A percentile compares a stretch with the other conserved stretches of the same genome.
phyloP scores from a whole-genome alignment of 306 rosid genomes.

The Aeschynomene evenia region DNA sequence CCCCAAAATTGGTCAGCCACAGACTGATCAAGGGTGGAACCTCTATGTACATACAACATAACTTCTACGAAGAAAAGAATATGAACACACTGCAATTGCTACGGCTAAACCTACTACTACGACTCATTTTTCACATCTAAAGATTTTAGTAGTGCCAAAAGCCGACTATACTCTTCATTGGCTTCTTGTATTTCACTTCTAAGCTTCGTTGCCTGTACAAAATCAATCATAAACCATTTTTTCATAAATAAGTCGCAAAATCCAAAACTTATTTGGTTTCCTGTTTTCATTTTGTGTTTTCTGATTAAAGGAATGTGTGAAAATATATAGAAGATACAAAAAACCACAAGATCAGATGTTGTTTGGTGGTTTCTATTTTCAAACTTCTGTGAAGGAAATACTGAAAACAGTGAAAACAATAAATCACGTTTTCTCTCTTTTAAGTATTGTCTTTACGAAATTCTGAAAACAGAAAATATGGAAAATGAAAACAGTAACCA shows the following conservation, averaged over 20 bases:
- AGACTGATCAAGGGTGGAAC: not conserved
- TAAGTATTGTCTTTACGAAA: too few relatives aligned
- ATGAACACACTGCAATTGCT: not conserved
- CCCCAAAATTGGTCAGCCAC: constrained; percentile 16
- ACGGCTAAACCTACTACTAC: constrained; percentile 34
- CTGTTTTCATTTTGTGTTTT: too few relatives aligned
- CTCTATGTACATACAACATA: constrained; percentile 25
- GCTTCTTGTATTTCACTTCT: constrained; percentile 51
- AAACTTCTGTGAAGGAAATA: too few relatives aligned
- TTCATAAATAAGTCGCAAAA: not conserved
- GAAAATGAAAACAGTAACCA: too few relatives aligned
- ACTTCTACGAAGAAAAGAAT: constrained; percentile 29
- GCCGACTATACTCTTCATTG: constrained; percentile 33
- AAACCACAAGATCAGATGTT: too few relatives aligned
- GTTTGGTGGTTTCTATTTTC: too few relatives aligned
- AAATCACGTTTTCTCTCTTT: too few relatives aligned
- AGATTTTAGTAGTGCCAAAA: constrained; percentile 44
- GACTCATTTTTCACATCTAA: constrained; percentile 47
- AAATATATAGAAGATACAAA: too few relatives aligned
- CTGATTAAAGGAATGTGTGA: too few relatives aligned
- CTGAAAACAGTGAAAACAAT: too few relatives aligned
- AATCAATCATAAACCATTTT: constrained; percentile 11
- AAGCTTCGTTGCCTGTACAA: constrained; percentile 58
- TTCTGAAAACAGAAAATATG: too few relatives aligned
- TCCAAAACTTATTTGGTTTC: too few relatives aligned